Conservation (phyloP, 768 basidiomycete species). For the Sarcodon aspratus region DNA sequence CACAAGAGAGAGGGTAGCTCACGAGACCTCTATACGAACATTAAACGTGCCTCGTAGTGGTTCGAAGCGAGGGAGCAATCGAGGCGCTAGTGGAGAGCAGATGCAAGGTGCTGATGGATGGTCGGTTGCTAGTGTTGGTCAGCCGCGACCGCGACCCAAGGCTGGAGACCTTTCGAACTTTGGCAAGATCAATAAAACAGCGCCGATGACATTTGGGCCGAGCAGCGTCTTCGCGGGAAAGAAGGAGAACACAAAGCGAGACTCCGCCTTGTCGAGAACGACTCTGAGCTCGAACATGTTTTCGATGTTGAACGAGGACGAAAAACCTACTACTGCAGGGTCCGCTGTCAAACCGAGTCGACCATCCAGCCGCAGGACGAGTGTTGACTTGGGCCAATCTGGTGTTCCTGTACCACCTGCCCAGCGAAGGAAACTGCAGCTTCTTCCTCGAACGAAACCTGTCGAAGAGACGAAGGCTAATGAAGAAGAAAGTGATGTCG, state of each 20-base stretch:
- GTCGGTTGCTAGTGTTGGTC: conserved; percentile 43
- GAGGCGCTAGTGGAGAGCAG: conserved; percentile 36
- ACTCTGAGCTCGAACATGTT: conserved; percentile 81
- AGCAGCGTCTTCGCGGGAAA: conserved; percentile 73
- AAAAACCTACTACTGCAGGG: conserved; percentile 43
- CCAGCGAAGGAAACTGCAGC: conserved; percentile 61
- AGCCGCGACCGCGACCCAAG: conserved; percentile 51
- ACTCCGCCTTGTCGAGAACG: conserved; percentile 65
- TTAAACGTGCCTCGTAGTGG: conserved; percentile 83
- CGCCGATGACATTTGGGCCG: conserved; percentile 72
- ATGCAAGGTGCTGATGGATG: conserved; percentile 53
- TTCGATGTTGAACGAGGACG: conserved; percentile 62
- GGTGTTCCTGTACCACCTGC: conserved; percentile 33
- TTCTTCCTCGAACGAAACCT: conserved; percentile 72
- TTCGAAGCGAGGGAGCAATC: conserved; percentile 76
- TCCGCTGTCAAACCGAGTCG: conserved; percentile 38
- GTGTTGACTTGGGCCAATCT: conserved; percentile 35
- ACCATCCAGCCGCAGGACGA: conserved; percentile 37
- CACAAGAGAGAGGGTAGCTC: conserved; percentile 81
- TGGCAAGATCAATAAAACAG: conserved; percentile 67
- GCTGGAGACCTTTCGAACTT: conserved; percentile 83
- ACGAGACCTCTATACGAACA: conserved; percentile 55
- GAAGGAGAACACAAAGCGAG: conserved; percentile 51
- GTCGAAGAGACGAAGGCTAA: conserved; percentile 26
- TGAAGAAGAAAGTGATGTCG: conserved; percentile 33